phyloP scores from a whole-genome alignment of 139 green algal genomes.

The Chlorella ohadii region DNA sequence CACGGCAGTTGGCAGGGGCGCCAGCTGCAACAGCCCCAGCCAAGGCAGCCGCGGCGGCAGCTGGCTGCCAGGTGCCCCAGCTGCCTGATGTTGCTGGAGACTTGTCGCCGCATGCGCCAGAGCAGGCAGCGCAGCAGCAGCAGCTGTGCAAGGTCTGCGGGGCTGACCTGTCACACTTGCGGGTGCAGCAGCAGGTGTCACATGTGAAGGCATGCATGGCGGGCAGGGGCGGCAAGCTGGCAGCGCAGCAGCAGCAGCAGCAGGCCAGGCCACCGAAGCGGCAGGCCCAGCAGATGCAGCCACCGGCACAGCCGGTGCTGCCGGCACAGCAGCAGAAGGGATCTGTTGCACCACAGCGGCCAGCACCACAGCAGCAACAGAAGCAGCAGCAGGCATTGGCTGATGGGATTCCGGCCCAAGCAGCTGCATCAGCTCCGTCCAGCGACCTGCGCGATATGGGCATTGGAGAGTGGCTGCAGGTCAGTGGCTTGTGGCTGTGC shows the following conservation, averaged over 20 bases:
- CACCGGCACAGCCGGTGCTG: neutral
- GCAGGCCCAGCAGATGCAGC: neutral
- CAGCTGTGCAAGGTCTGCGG: slow-evolving; percentile 22
- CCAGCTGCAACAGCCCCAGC: neutral
- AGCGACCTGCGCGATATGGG: neutral
- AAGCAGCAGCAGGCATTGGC: neutral
- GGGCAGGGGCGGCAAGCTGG: neutral
- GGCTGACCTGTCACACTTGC: neutral
- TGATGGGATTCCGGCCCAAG: too few species aligned
- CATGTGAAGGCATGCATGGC: slow-evolving; percentile 38
- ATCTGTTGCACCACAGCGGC: too few species aligned
- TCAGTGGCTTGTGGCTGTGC: neutral
- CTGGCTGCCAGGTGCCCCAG: neutral
- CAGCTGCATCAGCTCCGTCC: too few species aligned
- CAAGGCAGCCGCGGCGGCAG: neutral
- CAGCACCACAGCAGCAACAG: neutral
- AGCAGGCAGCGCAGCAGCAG: neutral
- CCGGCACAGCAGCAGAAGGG: neutral
- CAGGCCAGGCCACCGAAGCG: neutral
- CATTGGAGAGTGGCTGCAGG: slow-evolving; percentile 13
- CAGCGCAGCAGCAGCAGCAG: neutral
- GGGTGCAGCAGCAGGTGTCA: slow-evolving; percentile 20
- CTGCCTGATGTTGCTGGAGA: neutral
- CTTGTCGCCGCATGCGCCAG: neutral
- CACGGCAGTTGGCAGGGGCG: neutral